phyloP scores from a whole-genome alignment of 176 grass and related monocot genomes.

The Phragmites australis region DNA sequence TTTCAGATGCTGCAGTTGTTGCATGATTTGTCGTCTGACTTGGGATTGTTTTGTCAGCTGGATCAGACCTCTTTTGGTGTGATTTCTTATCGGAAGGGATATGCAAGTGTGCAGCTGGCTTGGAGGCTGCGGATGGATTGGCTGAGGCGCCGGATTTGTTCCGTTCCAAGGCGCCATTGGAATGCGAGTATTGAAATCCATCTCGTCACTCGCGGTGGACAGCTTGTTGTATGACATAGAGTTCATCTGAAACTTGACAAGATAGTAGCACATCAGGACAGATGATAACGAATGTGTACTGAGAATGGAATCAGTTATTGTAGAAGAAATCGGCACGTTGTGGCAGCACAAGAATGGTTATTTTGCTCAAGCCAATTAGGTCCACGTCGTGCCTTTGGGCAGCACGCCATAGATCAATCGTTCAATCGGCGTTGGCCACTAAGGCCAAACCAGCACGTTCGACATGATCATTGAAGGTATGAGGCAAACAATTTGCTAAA shows the following conservation, averaged over 20 bases:
- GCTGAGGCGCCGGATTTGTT: conserved; percentile 40
- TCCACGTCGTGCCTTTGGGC: neutral
- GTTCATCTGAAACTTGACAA: conserved; percentile 54
- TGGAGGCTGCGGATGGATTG: conserved; percentile 29
- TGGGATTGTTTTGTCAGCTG: conserved; percentile 23
- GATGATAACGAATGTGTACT: neutral
- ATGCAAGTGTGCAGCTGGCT: conserved; percentile 18
- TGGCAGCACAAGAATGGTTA: no score
- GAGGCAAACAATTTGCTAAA: neutral
- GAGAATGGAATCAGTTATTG: neutral
- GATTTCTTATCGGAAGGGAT: conserved; percentile 41
- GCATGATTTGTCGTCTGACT: neutral
- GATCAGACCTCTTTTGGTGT: conserved; percentile 30
- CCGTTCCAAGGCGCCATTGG: conserved; percentile 24
- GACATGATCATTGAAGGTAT: neutral
- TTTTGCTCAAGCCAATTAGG: neutral
- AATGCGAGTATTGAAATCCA: conserved; percentile 28
- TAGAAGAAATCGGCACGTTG: neutral
- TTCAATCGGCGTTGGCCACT: neutral
- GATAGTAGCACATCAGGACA: neutral
- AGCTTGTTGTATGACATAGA: conserved; percentile 53
- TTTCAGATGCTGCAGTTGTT: neutral
- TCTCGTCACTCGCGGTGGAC: conserved; percentile 30
- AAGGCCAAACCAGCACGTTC: neutral
- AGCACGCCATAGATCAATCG: neutral